Percentiles rank a stretch among this genome's conserved stretches.
Evolutionary conservation across 2,329 filamentous ascomycete genomes (phyloP).

Genomic region (Paraphaeosphaeria sporulosa): DNA sequence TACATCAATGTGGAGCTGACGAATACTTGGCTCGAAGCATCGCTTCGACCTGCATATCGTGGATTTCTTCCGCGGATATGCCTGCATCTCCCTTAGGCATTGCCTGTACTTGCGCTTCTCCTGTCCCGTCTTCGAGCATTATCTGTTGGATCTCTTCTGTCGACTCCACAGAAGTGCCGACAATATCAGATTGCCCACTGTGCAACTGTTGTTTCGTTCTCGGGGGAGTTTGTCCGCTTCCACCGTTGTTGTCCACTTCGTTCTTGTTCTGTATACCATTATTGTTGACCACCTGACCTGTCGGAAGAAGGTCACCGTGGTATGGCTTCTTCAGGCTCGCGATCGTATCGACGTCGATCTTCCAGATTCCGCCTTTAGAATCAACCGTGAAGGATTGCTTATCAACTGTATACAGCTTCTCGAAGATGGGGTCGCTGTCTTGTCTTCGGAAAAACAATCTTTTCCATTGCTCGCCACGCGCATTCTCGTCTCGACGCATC

Average conservation of each 20-base stretch:
- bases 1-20: slow-evolving; percentile 1
- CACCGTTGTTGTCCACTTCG: slow-evolving; percentile 1
- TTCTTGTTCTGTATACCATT: slow-evolving; percentile 7
- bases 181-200: not conserved
- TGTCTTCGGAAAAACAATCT: slow-evolving; percentile 51
- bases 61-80: slow-evolving; percentile 1
- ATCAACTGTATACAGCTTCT: slow-evolving; percentile 29
- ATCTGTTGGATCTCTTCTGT: not conserved
- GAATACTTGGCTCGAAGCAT: slow-evolving; percentile 23
- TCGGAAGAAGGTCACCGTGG: slow-evolving; percentile 38
- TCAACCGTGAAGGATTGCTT: slow-evolving; percentile 34
- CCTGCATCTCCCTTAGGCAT: not conserved
- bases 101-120: not conserved
- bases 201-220: slow-evolving; percentile 4
- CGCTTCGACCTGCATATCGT: slow-evolving; percentile 21
- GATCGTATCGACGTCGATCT: slow-evolving; percentile 35
- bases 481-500: slow-evolving; percentile 51
- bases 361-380: slow-evolving; percentile 41
- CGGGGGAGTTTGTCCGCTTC: slow-evolving; percentile 3
- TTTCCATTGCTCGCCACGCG: slow-evolving; percentile 47
- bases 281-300: slow-evolving; percentile 23
- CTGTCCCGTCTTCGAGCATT: not conserved
- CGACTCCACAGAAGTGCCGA: not conserved
- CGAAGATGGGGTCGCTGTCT: slow-evolving; percentile 34
- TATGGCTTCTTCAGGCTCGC: slow-evolving; percentile 35